A percentile compares a stretch with the other conserved stretches of the same genome.
These are phyloP conservation scores for Drechslera avenae DNA, from an alignment of 2,329 filamentous ascomycete genomes.

Conservation along the genomic window DNA sequence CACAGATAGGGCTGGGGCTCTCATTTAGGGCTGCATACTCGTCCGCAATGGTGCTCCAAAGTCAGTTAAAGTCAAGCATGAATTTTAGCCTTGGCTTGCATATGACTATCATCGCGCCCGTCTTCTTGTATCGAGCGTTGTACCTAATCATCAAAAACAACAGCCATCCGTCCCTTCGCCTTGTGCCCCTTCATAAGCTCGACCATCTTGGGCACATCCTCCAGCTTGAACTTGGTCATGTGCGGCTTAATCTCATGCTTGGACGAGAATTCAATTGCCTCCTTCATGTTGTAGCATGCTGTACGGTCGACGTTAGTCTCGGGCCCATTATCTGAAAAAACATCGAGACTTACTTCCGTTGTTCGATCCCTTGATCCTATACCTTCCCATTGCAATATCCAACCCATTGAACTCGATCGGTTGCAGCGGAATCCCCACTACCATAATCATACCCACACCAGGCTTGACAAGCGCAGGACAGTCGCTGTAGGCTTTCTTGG, in stretches of 20 bases:
- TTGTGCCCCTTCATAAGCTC: constrained; percentile 42
- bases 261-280: constrained; percentile 41
- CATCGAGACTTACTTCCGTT: constrained; percentile 38
- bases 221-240: constrained; percentile 34
- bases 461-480: constrained; percentile 38
- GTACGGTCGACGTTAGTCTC: constrained; percentile 49
- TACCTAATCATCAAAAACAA: constrained; percentile 26
- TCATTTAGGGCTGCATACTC: not conserved
- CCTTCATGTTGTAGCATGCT: constrained; percentile 46
- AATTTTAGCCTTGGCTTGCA: no score
- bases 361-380: constrained; percentile 37
- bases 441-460: constrained; percentile 41
- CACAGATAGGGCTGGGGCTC: not conserved
- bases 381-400: constrained; percentile 39
- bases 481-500: constrained; percentile 42
- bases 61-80: no score
- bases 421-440: constrained; percentile 41
- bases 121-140: no score
- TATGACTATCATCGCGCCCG: no score
- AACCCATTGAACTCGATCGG: constrained; percentile 40
- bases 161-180: constrained; percentile 39
- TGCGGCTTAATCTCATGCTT: constrained; percentile 43
- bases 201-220: constrained; percentile 44
- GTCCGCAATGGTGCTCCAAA: no score
- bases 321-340: not conserved